phyloP scores from a whole-genome alignment of 2,329 filamentous ascomycete species.

The Phaeosphaeriaceae sp. region DNA sequence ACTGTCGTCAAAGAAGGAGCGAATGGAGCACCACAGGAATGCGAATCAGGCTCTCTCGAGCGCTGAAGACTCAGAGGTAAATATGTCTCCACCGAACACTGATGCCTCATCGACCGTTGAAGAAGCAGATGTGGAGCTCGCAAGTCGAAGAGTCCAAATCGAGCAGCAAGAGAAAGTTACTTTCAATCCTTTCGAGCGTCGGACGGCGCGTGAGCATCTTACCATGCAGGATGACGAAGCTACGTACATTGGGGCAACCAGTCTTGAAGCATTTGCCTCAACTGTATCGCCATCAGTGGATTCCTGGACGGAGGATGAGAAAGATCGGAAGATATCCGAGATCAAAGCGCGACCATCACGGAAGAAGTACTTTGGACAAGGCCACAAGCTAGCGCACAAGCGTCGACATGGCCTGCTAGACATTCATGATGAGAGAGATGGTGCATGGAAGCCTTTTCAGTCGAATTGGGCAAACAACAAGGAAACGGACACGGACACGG shows the following conservation, averaged over 20 bases:
- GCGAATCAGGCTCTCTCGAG: neutral
- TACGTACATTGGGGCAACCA: neutral
- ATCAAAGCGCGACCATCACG: constrained; percentile 42
- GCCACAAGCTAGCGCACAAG: constrained; percentile 24
- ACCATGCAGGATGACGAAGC: neutral
- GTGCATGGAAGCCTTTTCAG: constrained; percentile 12
- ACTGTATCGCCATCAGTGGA: constrained; percentile 11
- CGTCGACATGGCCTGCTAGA: constrained; percentile 15
- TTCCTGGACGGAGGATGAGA: constrained; percentile 29
- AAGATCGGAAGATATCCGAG: constrained; percentile 25
- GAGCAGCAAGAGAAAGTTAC: neutral
- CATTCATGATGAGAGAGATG: constrained; percentile 25
- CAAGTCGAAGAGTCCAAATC: neutral
- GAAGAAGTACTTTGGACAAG: constrained; percentile 38
- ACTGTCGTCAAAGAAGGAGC: neutral
- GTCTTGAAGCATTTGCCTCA: constrained; percentile 9
- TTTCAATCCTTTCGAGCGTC: constrained; percentile 9
- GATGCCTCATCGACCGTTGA: neutral
- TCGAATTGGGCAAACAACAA: neutral
- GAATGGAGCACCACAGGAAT: neutral
- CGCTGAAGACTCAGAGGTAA: neutral
- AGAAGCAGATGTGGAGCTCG: neutral
- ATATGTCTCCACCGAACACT: neutral
- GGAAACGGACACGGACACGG: neutral
- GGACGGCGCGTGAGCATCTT: neutral